These are phyloP conservation scores for Trichophyton verrucosum DNA, from an alignment of 2,329 filamentous ascomycete species.

Conservation along the genomic window DNA sequence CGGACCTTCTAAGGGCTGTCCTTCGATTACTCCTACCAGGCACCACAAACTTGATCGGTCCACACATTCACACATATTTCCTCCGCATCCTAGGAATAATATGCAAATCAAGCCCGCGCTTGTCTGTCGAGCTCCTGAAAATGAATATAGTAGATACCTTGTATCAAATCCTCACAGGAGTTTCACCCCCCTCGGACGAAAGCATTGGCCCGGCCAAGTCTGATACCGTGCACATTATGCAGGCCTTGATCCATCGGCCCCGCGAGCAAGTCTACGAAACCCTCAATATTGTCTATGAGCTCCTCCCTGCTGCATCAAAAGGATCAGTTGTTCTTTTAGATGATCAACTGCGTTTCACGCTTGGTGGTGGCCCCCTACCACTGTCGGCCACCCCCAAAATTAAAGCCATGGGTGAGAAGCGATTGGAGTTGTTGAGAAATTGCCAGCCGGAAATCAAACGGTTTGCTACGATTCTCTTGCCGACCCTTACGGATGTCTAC, in stretches of 20 bases:
- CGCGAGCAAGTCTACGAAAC: constrained; percentile 96
- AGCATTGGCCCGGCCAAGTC: constrained; percentile 57
- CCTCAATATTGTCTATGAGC: constrained; percentile 90
- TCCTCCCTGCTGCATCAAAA: constrained; percentile 63
- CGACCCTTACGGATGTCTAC: constrained; percentile 90
- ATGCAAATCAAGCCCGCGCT: constrained; percentile 70
- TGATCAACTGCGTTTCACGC: constrained; percentile 33
- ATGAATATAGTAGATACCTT: constrained; percentile 95
- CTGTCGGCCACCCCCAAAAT: constrained; percentile 22
- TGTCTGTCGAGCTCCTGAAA: constrained; percentile 84
- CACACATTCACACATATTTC: constrained; percentile 93
- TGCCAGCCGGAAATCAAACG: constrained; percentile 80
- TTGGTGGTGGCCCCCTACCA: constrained; percentile 33
- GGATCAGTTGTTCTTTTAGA: constrained; percentile 42
- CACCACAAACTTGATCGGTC: constrained; percentile 86
- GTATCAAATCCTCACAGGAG: constrained; percentile 92
- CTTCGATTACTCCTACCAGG: constrained; percentile 80
- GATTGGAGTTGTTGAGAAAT: constrained; percentile 65
- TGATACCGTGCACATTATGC: constrained; percentile 96
- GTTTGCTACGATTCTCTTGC: constrained; percentile 85
- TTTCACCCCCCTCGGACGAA: constrained; percentile 71
- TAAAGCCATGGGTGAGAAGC: constrained; percentile 57
- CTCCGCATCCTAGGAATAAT: constrained; percentile 82
- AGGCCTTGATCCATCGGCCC: constrained; percentile 88
- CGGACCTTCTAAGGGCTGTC: constrained; percentile 72